Base-by-base conservation (phyloP, 352 stramenopile genomes). In the Lagenidium giganteum region DNA sequence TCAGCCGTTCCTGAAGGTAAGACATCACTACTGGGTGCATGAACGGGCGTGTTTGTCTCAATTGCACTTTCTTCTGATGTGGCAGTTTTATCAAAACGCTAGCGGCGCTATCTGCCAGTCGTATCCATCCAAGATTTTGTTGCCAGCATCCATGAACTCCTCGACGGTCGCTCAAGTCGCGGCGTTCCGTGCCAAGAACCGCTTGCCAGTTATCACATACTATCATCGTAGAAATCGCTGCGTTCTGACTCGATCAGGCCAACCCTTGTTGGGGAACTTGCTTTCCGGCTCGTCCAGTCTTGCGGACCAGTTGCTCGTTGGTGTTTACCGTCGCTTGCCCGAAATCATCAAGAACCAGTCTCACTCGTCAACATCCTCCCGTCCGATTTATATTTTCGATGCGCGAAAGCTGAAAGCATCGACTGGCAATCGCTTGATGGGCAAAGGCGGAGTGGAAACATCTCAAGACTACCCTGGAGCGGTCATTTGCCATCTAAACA, bases 361-460 rank as follows among this genome's bases (percentile, higher is more conserved):
- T 8, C 49, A 67, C 21, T 72, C 72, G 3, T 83, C 80, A 1
- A 46, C 51, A 11, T 88, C 80, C 0, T 83, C 74, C 28, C 67
- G 75, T 3, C 77, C 79, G 8, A 78, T 91, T 24, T 91, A 91
- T 56, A 96, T 97, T 30, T 93, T 96, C 28, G 90, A 97, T 48
- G 84, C 85, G 20, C 70, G 90, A 18, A 93, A 93, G 47, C 72
- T 85, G 13, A 85, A 97, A 39, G 87, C 84, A 6, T 92, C 90
- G 12, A 89, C 83, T 9, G 90, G 80, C 11, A 97, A 97, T 50
- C 65, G 82, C 6, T 63, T 95, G 9, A 91, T 95, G 65, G 90
- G 90, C 6, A 96, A 96, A 59, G 90, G 90, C 30, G 87, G 77
- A 18, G 90, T 97, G 3, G 90, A 96, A 47, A 85, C 79, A 0